A percentile compares a stretch with the other conserved stretches of the same genome.
These are phyloP conservation scores for Saccharomyces kudriavzevii DNA, from an alignment of 805 yeast species.

Conservation along the genomic window DNA sequence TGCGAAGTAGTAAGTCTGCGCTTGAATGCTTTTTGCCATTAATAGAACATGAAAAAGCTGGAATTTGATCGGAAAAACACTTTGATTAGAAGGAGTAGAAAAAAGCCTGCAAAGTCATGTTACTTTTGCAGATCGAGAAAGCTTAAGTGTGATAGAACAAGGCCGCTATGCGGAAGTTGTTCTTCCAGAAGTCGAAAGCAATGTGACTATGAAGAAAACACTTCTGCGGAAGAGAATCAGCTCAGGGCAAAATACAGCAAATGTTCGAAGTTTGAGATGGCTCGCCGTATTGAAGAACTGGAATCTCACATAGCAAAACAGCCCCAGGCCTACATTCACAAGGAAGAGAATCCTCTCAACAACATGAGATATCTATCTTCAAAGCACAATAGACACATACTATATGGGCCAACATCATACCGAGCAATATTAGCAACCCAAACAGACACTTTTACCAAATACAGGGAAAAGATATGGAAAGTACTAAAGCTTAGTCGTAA, in stretches of 20 bases:
- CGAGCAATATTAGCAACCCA: not conserved
- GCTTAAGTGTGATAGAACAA: not conserved
- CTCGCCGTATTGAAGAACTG: slow-evolving; percentile 1
- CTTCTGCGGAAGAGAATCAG: not conserved
- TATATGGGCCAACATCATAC: slow-evolving; percentile 5
- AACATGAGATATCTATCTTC: slow-evolving; percentile 2
- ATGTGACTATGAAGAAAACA: not conserved
- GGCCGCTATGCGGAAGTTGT: not conserved
- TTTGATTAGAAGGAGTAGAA: not conserved
- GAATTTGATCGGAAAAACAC: not conserved
- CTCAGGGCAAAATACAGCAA: slow-evolving; percentile 1
- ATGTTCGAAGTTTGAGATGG: not conserved
- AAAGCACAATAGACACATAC: slow-evolving; percentile 3
- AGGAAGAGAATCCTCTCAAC: slow-evolving; percentile 1
- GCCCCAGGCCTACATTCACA: not conserved
- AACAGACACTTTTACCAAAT: not conserved
- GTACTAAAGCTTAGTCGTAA: not conserved
- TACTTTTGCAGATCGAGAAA: not conserved
- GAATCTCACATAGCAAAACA: not conserved
- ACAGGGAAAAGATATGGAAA: slow-evolving; percentile 1
- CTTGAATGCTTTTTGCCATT: not conserved
- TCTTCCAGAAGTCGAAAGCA: not conserved
- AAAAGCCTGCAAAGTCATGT: slow-evolving; percentile 3
- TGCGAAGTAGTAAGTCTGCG: not conserved
- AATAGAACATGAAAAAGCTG: not conserved